These are phyloP conservation scores for Mrakia gelida DNA, from an alignment of 768 basidiomycete species.

Conservation along the genomic window DNA sequence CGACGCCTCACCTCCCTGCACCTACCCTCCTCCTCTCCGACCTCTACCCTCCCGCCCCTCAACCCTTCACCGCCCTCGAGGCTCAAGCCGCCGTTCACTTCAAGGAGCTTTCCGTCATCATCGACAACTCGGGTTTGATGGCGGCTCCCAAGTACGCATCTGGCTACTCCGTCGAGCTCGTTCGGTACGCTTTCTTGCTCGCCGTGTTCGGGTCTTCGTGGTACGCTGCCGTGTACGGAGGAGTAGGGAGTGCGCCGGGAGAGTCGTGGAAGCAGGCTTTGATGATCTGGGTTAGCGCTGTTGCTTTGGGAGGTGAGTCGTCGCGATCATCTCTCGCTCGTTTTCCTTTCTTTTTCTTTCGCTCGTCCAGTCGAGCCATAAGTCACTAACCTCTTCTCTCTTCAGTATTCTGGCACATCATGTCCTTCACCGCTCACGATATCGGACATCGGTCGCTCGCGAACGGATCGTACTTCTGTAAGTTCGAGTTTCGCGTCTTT, in stretches of 20 bases:
- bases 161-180: slow-evolving; percentile 15
- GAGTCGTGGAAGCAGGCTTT: slow-evolving; percentile 3
- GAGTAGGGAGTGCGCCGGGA: background rate
- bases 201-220: background rate
- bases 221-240: slow-evolving; percentile 12
- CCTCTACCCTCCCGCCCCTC: slow-evolving; percentile 11
- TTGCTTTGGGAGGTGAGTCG: slow-evolving; percentile 3
- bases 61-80: slow-evolving; percentile 16
- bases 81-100: slow-evolving; percentile 8
- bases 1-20: slow-evolving; percentile 15
- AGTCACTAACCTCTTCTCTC: no score
- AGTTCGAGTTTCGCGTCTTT: background rate
- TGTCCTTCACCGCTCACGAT: slow-evolving; percentile 14
- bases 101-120: slow-evolving; percentile 14
- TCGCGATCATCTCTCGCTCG: no score
- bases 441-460: slow-evolving; percentile 23
- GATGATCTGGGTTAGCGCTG: slow-evolving; percentile 20
- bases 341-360: no score
- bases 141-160: slow-evolving; percentile 9
- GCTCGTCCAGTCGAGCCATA: no score
- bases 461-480: slow-evolving; percentile 23
- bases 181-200: slow-evolving; percentile 3
- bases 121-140: slow-evolving; percentile 14
- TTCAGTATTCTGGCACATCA: slow-evolving; percentile 14
- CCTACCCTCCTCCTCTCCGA: slow-evolving; percentile 7